Base-by-base conservation (phyloP, 1,284 basidiomycete species). In the Sphagnurus paluster region DNA sequence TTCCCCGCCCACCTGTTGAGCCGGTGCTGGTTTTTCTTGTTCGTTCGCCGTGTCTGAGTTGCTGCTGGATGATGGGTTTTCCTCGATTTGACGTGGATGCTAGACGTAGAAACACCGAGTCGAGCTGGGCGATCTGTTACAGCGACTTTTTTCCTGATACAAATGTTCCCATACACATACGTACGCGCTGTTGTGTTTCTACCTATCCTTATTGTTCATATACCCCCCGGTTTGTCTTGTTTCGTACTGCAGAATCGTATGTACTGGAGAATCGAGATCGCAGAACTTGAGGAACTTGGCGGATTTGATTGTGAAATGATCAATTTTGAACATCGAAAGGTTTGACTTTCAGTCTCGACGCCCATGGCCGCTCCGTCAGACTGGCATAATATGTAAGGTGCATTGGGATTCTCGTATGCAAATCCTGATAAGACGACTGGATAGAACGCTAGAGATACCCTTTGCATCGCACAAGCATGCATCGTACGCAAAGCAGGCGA, bases 381-480 rank as follows among this genome's bases (percentile, higher is more conserved):
- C 35, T 68, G 67, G 67, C 67, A 68, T 52, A 61, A 57, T 39
- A 54, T 68, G 66, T 67, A 56, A 60, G 63, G 42, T 34, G 35
- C 32, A 17, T 21, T 10, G 24, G 24, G 28, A 29, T 32, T 45
- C 23, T 10, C n/a, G 42, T 20, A 6, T 28, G 25, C 41, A 34
- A 29, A 16, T n/a, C 37, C 53, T 44, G 53, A 49, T 16, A 7
- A 33, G 28, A 30, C 14, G 14, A 35, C 14, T 21, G 24, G 8
- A 55, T 54, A 93, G 87, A 21, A 82, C 79, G 10, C 68, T 93
- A 48, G 77, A 81, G 33, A 82, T 94, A 42, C 92, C 93, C 3
- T 92, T 94, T 56, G 73, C 77, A 29, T 84, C 79, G 13, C 60
- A 71, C 16, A 73, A 82, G 49, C 90, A 95, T 58, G 92, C 93